Evolutionary conservation across 371 early-diverging fungal genomes (phyloP).

Genomic region (Mortierella sp.): DNA sequence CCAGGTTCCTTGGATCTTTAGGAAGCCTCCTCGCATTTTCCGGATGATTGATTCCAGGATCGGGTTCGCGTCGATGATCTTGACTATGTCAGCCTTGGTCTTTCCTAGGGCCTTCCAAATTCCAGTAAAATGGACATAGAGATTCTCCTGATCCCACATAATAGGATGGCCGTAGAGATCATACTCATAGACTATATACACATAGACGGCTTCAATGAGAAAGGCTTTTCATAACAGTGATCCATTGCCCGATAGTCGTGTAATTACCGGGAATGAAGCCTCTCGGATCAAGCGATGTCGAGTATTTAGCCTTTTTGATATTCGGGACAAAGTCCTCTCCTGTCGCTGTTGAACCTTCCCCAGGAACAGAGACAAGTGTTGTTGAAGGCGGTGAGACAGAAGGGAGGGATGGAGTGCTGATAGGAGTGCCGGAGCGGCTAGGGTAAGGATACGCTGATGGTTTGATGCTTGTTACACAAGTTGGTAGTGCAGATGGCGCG

Average conservation of each 20-base stretch:
- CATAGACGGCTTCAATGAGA: neutral
- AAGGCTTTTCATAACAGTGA: neutral
- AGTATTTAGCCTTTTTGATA: conserved; percentile 65
- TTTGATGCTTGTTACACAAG: conserved; percentile 25
- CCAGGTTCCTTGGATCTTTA: conserved; percentile 82
- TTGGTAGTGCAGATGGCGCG: conserved; percentile 24
- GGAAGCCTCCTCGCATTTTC: conserved; percentile 76
- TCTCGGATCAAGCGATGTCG: conserved; percentile 72
- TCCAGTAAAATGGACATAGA: conserved; percentile 79
- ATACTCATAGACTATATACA: conserved; percentile 69
- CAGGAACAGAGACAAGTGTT: conserved; percentile 20
- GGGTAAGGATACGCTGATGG: conserved; percentile 39
- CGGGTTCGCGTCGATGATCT: conserved; percentile 73
- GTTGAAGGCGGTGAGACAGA: conserved; percentile 31
- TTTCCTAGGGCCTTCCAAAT: conserved; percentile 80
- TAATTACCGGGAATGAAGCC: conserved; percentile 74
- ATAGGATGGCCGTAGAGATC: conserved; percentile 67
- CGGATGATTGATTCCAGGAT: conserved; percentile 63
- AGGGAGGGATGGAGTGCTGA: conserved; percentile 28
- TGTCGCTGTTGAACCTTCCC: conserved; percentile 25
- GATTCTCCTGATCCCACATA: conserved; percentile 80
- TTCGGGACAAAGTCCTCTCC: conserved; percentile 53
- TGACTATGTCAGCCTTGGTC: conserved; percentile 75
- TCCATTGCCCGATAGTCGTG: neutral
- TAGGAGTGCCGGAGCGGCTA: conserved; percentile 17